These are phyloP conservation scores for Cystofilobasidium ferigula DNA, from an alignment of 768 basidiomycete species.

Conservation along the genomic window DNA sequence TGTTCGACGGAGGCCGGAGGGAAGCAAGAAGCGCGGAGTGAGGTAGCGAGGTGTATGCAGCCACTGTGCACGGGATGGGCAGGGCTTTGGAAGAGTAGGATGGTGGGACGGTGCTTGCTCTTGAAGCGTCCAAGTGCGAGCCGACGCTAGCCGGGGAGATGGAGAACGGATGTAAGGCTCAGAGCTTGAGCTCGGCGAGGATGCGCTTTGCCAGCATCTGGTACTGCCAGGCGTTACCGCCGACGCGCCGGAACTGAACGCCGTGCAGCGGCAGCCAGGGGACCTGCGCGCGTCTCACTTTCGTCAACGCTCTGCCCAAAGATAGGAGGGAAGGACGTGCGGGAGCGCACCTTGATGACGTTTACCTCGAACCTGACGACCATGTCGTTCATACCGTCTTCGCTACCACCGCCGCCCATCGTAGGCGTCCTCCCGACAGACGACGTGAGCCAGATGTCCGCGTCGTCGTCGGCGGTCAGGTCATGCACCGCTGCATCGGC, in stretches of 20 bases:
- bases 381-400: conserved; percentile 48
- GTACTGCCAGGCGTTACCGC: conserved; percentile 94
- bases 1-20: too few relatives aligned
- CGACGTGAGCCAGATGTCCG: conserved; percentile 33
- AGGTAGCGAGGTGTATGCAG: too few relatives aligned
- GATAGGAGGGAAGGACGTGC: background rate
- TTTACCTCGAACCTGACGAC: conserved; percentile 94
- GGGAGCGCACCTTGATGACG: conserved; percentile 72
- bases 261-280: conserved; percentile 88
- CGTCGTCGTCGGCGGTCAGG: conserved; percentile 32
- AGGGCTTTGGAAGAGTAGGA: too few relatives aligned
- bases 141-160: too few relatives aligned
- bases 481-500: conserved; percentile 20
- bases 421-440: conserved; percentile 20
- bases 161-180: background rate
- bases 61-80: too few relatives aligned
- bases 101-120: too few relatives aligned
- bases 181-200: conserved; percentile 34
- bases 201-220: conserved; percentile 63
- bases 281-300: conserved; percentile 47
- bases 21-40: too few relatives aligned
- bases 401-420: conserved; percentile 32
- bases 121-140: too few relatives aligned
- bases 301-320: background rate
- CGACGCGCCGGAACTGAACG: conserved; percentile 81